phyloP scores from a whole-genome alignment of 1,284 basidiomycete species.

The Leccinum griseonigrum region DNA sequence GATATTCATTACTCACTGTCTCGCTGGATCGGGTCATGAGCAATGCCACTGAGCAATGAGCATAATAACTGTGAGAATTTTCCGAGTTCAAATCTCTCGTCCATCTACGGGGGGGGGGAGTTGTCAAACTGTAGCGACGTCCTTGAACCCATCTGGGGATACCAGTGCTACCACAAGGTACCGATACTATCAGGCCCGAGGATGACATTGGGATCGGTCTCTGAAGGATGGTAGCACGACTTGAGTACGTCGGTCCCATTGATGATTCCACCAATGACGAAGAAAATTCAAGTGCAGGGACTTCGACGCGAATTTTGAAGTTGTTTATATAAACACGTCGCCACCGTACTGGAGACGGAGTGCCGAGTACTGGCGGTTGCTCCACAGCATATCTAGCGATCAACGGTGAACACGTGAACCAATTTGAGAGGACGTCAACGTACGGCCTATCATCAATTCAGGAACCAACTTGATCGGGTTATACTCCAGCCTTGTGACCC shows the following conservation, averaged over 20 bases:
- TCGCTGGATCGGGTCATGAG: constrained; percentile 98
- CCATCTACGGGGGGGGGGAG: constrained; percentile 99
- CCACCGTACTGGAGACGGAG: too few relatives aligned
- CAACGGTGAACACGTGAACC: too few relatives aligned
- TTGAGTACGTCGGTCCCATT: constrained; percentile 53
- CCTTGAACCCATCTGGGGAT: constrained; percentile 98
- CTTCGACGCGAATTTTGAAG: constrained; percentile 85
- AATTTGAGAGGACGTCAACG: too few relatives aligned
- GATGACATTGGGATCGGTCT: constrained; percentile 75
- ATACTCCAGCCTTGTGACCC: too few relatives aligned
- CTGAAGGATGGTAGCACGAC: constrained; percentile 51
- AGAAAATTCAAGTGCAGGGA: constrained; percentile 85
- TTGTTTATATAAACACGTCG: constrained; percentile 41
- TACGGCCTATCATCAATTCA: too few relatives aligned
- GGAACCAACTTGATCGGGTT: too few relatives aligned
- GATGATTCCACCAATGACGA: constrained; percentile 60
- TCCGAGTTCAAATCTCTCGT: constrained; percentile 78
- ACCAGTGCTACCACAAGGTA: constrained; percentile 92
- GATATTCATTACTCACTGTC: constrained; percentile 73
- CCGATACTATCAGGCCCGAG: constrained; percentile 95
- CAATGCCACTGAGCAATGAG: constrained; percentile 91
- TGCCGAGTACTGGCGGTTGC: too few relatives aligned
- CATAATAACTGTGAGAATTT: constrained; percentile 76
- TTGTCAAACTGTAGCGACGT: constrained; percentile 93
- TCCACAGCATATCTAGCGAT: too few relatives aligned